phyloP scores from a whole-genome alignment of 345 rosid species.

The Salix brachista region DNA sequence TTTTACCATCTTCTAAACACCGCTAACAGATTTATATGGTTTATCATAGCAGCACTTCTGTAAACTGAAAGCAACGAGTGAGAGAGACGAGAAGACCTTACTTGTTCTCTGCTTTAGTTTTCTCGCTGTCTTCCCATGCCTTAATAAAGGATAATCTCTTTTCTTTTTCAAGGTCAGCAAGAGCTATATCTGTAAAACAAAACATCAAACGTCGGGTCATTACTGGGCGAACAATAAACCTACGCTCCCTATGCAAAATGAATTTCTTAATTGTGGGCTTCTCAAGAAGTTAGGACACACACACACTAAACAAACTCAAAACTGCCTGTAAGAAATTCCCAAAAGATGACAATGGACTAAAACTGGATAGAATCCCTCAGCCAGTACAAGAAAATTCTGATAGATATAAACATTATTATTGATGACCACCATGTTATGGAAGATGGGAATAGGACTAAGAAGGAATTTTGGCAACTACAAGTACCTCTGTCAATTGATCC shows the following conservation, averaged over 20 bases:
- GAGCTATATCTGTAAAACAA: conserved; percentile 61
- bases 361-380: background rate
- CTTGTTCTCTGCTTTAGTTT: conserved; percentile 81
- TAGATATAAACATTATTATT: background rate
- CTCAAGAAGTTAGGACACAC: background rate
- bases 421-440: background rate
- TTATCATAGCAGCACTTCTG: background rate
- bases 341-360: background rate
- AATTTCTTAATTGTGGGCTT: background rate
- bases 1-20: background rate
- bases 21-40: background rate
- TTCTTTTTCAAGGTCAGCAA: conserved; percentile 75
- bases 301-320: background rate
- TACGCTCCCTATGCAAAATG: background rate
- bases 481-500: conserved; percentile 73
- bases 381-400: background rate
- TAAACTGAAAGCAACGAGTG: background rate
- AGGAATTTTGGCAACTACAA: background rate
- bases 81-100: conserved; percentile 20
- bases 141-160: conserved; percentile 54
- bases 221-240: background rate
- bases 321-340: background rate
- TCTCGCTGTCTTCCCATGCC: conserved; percentile 96
- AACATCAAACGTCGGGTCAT: background rate
- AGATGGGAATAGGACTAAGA: background rate